These are phyloP conservation scores for Colletotrichum destructivum DNA, from an alignment of 2,329 filamentous ascomycete species.

Conservation along the genomic window DNA sequence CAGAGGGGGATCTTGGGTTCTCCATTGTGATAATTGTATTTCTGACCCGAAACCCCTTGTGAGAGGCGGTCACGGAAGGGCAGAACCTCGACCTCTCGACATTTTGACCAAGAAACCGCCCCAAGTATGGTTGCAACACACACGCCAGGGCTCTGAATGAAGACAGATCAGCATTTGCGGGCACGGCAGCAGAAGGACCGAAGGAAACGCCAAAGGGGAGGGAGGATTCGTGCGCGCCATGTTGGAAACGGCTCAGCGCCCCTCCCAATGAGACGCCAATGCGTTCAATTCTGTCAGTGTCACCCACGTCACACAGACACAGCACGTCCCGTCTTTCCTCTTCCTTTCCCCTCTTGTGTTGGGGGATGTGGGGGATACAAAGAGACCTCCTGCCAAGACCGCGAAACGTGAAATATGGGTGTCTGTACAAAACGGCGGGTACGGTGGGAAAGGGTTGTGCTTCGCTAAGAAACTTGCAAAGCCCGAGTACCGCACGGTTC, in stretches of 20 bases:
- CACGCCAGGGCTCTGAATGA: too few species aligned
- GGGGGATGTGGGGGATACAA: not conserved
- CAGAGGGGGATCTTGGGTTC: not conserved
- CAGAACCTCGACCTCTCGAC: too few species aligned
- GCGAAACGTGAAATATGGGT: not conserved
- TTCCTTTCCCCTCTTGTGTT: not conserved
- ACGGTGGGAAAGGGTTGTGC: not conserved
- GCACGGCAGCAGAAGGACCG: not conserved
- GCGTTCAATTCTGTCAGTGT: not conserved
- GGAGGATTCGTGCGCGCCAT: not conserved
- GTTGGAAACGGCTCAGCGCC: too few species aligned
- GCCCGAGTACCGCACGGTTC: not conserved
- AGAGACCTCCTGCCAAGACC: not conserved
- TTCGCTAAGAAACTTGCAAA: not conserved
- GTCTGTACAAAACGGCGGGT: not conserved
- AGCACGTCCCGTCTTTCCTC: not conserved
- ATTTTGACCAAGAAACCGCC: too few species aligned
- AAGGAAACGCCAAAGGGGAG: not conserved
- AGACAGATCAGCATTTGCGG: not conserved
- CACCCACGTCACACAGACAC: not conserved
- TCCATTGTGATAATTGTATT: not conserved
- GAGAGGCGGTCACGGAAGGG: too few species aligned
- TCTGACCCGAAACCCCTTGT: too few species aligned
- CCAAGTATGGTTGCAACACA: too few species aligned
- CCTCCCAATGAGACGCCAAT: not conserved